Base-by-base conservation (phyloP, 345 rosid genomes). In the Kandelia obovata region DNA sequence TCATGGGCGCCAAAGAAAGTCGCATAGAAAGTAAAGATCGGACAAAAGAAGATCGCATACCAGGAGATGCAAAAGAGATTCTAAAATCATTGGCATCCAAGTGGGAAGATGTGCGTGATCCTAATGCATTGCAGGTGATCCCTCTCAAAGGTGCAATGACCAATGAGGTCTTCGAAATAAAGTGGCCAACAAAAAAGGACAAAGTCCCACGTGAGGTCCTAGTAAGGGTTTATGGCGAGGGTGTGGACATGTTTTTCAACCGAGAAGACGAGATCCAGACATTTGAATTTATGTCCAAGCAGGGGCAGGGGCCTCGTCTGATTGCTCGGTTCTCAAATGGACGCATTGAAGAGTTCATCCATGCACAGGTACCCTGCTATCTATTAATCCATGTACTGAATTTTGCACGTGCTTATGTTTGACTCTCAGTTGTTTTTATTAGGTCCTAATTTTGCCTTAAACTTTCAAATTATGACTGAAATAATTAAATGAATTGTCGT, bases 301-400 rank as follows among this genome's bases (percentile, higher is more conserved):
- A 76, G 56, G 79, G 79, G 28, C 72, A 71, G n/a, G 79, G 79
- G 5, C 79, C 79, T 67, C 72, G 72, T 39, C 58, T 76, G 37
- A 68, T 76, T 17, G 75, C 69, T 1, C 71, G 79, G 60, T 71
- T 76, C 61, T 46, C 69, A 55, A 76, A 61, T 46, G 79, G 79
- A 53, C 71, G 79, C 39, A 71, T 76, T n/a, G 79, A 76, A 62
- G 79, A 76, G 69, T 76, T 76, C 75, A 71, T 76, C 35, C 79
- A 62, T 56, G 75, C 79, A 21, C 62, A 72, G 79, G 79, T 76
- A 76, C 23, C 47, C 47, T 21, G 32, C 20, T 55, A 35, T 49
- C 52, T 51, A 53, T 21, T n/a, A 55, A 19, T 32, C 4, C 46
- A 39, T 39, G 13, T 7, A 20, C 58, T 23, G 46, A 39, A 39